Evolutionary conservation across 2,329 filamentous ascomycete genomes (phyloP).

Genomic region (Sclerotinia sclerotiorum): DNA sequence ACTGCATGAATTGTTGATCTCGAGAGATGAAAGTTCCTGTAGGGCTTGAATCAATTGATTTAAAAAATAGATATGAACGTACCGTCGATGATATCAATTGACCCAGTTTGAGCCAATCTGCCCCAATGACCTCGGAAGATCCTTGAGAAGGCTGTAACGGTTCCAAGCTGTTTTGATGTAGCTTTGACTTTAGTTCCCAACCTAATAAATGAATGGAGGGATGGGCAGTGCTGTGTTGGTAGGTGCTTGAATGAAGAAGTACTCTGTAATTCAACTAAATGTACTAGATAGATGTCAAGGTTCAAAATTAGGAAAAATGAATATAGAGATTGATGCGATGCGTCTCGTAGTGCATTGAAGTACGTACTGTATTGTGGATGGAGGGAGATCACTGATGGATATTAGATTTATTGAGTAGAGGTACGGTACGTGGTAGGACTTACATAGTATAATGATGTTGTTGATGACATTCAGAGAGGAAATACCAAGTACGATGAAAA

Average conservation of each 20-base stretch:
- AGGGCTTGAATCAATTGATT: conserved; percentile 5
- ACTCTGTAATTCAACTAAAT: too few species aligned
- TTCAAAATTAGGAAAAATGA: neutral
- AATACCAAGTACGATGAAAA: neutral
- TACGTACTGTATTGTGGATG: neutral
- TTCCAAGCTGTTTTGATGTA: neutral
- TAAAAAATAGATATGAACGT: neutral
- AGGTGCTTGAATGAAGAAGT: neutral
- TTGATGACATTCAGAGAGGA: neutral
- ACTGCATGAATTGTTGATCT: neutral
- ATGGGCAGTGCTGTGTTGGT: neutral
- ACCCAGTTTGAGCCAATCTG: neutral
- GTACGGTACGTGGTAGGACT: neutral
- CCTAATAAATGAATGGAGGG: conserved; percentile 4
- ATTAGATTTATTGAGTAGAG: too few species aligned
- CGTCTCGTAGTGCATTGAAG: neutral
- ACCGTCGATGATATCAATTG: conserved; percentile 2
- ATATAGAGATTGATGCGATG: conserved; percentile 9
- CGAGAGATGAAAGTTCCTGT: neutral
- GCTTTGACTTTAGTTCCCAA: neutral
- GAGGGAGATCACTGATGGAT: neutral
- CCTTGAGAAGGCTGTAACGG: conserved; percentile 15
- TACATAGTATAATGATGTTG: neutral
- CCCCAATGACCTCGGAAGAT: conserved; percentile 1
- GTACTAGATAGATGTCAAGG: neutral